Evolutionary conservation across 495 filamentous ascomycete species (phyloP).

Genomic region (Talaromyces proteolyticus): DNA sequence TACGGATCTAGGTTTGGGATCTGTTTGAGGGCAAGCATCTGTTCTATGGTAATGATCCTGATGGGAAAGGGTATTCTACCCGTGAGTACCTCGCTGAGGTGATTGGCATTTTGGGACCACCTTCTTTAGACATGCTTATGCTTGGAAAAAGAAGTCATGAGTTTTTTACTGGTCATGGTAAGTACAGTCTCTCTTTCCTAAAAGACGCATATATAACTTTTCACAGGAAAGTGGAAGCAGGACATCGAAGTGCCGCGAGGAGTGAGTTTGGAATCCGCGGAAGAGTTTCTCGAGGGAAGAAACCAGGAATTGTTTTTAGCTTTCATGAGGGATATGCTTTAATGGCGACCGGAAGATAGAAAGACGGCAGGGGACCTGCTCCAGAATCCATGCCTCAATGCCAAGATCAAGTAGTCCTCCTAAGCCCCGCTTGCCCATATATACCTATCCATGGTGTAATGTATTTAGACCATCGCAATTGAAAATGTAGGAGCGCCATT

Average conservation of each 20-base stretch:
- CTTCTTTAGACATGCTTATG: constrained; percentile 33
- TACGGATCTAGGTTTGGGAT: constrained; percentile 34
- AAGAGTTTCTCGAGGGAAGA: constrained; percentile 24
- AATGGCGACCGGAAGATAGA: constrained; percentile 41
- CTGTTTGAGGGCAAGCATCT: constrained; percentile 38
- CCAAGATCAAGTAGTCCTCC: background rate
- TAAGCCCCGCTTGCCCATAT: background rate
- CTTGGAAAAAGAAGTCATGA: constrained; percentile 25
- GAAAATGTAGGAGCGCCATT: too few species aligned
- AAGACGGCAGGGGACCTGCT: constrained; percentile 36
- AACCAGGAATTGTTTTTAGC: constrained; percentile 34
- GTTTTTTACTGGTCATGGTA: constrained; percentile 35
- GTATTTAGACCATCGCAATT: background rate
- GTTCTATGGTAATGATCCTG: constrained; percentile 37
- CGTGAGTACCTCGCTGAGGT: constrained; percentile 42
- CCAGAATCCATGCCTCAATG: constrained; percentile 35
- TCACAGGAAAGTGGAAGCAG: constrained; percentile 26
- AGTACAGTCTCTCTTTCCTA: constrained; percentile 5
- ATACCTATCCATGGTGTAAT: background rate
- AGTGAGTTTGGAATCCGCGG: constrained; percentile 23
- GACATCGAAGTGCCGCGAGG: constrained; percentile 20
- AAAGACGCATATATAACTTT: background rate
- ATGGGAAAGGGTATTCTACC: constrained; percentile 32
- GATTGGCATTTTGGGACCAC: constrained; percentile 37
- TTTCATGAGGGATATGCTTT: constrained; percentile 41